These are phyloP conservation scores for Gloeophyllum trabeum DNA, from an alignment of 768 basidiomycete genomes.

Conservation along the genomic window DNA sequence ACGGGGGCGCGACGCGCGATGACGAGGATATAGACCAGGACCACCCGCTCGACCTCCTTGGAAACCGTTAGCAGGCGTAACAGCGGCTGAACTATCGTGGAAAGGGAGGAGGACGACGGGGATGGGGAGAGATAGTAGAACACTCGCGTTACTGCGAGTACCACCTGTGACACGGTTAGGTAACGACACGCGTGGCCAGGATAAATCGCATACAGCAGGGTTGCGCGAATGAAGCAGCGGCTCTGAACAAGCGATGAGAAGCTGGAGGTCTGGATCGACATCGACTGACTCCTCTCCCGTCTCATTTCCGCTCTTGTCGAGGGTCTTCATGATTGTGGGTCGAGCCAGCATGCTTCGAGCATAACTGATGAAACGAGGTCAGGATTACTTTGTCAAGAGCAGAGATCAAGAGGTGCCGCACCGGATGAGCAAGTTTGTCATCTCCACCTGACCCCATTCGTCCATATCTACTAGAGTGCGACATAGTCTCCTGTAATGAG, in stretches of 20 bases:
- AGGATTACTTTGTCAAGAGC: too few species aligned
- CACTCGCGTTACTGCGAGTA: slow-evolving; percentile 61
- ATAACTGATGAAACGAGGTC: too few species aligned
- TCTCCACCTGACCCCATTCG: slow-evolving; percentile 89
- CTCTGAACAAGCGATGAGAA: slow-evolving; percentile 61
- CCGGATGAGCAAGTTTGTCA: slow-evolving; percentile 71
- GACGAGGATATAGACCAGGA: slow-evolving; percentile 56
- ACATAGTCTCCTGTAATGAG: slow-evolving; percentile 80
- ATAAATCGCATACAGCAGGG: slow-evolving; percentile 52
- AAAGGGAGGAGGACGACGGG: slow-evolving; percentile 40
- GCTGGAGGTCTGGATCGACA: slow-evolving; percentile 65
- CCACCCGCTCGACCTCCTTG: slow-evolving; percentile 65
- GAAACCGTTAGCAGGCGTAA: slow-evolving; percentile 61
- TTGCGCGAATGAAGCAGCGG: slow-evolving; percentile 81
- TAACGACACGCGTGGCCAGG: slow-evolving; percentile 1
- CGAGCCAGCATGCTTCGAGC: slow-evolving; percentile 73
- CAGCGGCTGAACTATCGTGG: slow-evolving; percentile 58
- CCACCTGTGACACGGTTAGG: slow-evolving; percentile 11
- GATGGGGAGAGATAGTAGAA: slow-evolving; percentile 66
- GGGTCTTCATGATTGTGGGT: slow-evolving; percentile 28
- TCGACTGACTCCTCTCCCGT: slow-evolving; percentile 35
- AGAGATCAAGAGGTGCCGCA: too few species aligned
- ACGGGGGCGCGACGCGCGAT: slow-evolving; percentile 63
- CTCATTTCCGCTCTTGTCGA: slow-evolving; percentile 6
- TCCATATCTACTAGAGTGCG: slow-evolving; percentile 81